Percentiles rank a stretch among this genome's conserved stretches.
Evolutionary conservation across 257 asterid species (phyloP).

Genomic region (Ehretia macrophylla): DNA sequence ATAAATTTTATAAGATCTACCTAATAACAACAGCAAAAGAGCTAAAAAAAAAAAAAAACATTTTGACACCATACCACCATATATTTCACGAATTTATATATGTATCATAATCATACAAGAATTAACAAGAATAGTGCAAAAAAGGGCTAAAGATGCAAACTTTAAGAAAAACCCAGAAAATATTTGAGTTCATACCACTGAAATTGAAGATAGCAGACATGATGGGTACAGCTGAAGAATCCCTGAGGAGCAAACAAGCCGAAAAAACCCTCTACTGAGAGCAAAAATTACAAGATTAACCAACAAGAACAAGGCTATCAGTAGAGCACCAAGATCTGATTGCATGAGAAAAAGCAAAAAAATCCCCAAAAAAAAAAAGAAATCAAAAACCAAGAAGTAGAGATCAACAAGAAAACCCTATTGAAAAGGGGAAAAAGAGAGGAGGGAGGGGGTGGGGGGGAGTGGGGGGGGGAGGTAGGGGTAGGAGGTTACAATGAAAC

Average conservation of each 20-base stretch:
- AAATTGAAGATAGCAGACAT: constrained; percentile 78
- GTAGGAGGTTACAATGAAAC: constrained; percentile 16
- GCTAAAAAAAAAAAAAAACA: not conserved
- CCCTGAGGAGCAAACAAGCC: constrained; percentile 31
- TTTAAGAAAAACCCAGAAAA: constrained; percentile 23
- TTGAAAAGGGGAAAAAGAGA: constrained; percentile 70
- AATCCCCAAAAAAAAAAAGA: constrained; percentile 7
- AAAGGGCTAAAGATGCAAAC: constrained; percentile 9
- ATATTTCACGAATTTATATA: too few species aligned
- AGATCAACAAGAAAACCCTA: constrained; percentile 50
- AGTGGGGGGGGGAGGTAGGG: constrained; percentile 3
- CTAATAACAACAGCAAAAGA: not conserved
- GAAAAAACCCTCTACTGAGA: constrained; percentile 48
- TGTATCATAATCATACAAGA: not conserved
- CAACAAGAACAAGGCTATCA: constrained; percentile 28
- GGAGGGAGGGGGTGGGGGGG: not conserved
- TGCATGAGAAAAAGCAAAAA: constrained; percentile 51
- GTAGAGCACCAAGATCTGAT: constrained; percentile 29
- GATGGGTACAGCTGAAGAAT: constrained; percentile 38
- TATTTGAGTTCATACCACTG: constrained; percentile 53
- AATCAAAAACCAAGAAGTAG: constrained; percentile 30
- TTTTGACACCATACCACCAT: too few species aligned
- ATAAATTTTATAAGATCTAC: not conserved
- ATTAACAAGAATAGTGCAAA: not conserved
- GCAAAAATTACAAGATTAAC: constrained; percentile 35